These are phyloP conservation scores for Pseudocercospora ulei DNA, from an alignment of 2,329 filamentous ascomycete genomes.

Conservation along the genomic window DNA sequence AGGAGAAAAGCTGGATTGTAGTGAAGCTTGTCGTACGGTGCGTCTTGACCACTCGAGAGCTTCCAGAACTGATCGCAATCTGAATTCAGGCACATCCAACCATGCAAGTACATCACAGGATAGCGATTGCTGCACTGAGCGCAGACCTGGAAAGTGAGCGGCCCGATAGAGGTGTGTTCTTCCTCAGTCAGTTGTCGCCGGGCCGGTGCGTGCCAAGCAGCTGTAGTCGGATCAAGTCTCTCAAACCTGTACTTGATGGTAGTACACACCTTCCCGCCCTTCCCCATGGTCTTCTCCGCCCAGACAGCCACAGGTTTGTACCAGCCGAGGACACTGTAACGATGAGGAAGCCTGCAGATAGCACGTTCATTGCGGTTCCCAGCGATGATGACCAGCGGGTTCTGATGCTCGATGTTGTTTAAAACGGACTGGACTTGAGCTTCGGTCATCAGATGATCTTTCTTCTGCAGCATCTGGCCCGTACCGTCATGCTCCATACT, in stretches of 20 bases:
- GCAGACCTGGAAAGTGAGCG: slow-evolving; percentile 32
- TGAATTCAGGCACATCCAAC: slow-evolving; percentile 52
- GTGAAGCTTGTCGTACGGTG: slow-evolving; percentile 32
- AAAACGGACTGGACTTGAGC: slow-evolving; percentile 37
- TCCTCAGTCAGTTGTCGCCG: slow-evolving; percentile 11
- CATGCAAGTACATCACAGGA: slow-evolving; percentile 38
- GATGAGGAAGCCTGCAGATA: slow-evolving; percentile 45
- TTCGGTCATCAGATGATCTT: slow-evolving; percentile 40
- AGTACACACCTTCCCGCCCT: slow-evolving; percentile 25
- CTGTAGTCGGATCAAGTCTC: slow-evolving; percentile 47
- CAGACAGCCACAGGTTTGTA: slow-evolving; percentile 62
- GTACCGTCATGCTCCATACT: slow-evolving; percentile 42
- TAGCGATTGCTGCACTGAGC: slow-evolving; percentile 30
- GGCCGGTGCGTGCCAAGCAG: slow-evolving; percentile 39
- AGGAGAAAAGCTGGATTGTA: slow-evolving; percentile 53
- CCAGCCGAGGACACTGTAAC: slow-evolving; percentile 57
- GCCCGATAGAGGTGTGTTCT: slow-evolving; percentile 6
- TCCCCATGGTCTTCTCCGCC: slow-evolving; percentile 48
- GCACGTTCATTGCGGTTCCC: slow-evolving; percentile 46
- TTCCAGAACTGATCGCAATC: slow-evolving; percentile 50
- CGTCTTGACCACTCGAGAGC: slow-evolving; percentile 31
- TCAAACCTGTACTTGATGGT: slow-evolving; percentile 56
- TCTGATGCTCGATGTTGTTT: slow-evolving; percentile 41
- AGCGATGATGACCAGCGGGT: slow-evolving; percentile 46
- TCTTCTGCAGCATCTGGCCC: slow-evolving; percentile 41